Base-by-base conservation (phyloP, 495 filamentous ascomycete species). In the Tuber magnatum region DNA sequence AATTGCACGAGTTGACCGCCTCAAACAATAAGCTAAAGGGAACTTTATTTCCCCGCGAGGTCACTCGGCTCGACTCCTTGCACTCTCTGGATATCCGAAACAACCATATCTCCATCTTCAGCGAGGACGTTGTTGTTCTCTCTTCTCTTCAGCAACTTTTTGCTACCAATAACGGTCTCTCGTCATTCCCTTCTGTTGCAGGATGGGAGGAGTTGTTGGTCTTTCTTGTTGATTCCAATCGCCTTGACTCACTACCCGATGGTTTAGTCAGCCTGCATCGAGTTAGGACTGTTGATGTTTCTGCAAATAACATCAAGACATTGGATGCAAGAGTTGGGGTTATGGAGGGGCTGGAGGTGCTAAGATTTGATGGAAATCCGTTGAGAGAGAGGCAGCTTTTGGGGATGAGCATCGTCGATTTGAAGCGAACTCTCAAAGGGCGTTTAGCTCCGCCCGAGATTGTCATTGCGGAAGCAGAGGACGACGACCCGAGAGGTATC, bases 391-490 rank as follows among this genome's bases (percentile, higher is more conserved):
- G 92, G 78, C 96, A 92, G 82, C 91, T 95, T 73, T 85, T 94
- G 43, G 90, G 85, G 35, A 92, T 97, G 86, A 86, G 87, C 39
- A 93, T 92, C 0, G 92, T 93, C 32, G 92, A 94, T 72, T 83
- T 99, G 79, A 97, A 97, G 84, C 87, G 87, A 65, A 90, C 91
- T 77, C 85, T 99, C 71, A 88, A 88, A 46, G 87, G 87, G 56
- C 88, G 92, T 35, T 85, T 95, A 68, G 89, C 91, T 73, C 91
- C 92, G 4, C 76, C 85, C 35, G 80, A 82, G 73, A 82, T 82
- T 69, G 86, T 98, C 92, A 84, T 96, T 92, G 84, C 93, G 91
- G 86, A 97, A 94, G 76, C 93, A 91, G 83, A 98, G 85, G 74
- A 97, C 85, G 90, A 89, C 46, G 87, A 86, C 48, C 86, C 84